phyloP scores from a whole-genome alignment of 176 grass and related monocot species.

The Avena eriantha region DNA sequence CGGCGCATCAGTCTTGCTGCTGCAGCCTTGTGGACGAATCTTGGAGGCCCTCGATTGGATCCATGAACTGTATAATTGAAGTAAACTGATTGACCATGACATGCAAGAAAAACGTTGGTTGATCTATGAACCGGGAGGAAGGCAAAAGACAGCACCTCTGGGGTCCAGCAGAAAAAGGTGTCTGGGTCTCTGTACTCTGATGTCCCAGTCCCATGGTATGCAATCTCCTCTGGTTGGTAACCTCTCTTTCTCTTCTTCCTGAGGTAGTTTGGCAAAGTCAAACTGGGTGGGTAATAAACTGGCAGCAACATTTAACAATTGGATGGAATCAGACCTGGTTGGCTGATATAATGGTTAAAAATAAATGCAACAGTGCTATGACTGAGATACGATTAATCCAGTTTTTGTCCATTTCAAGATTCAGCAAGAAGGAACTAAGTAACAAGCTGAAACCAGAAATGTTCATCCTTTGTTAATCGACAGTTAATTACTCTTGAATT shows the following conservation, averaged over 20 bases:
- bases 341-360: too few relatives aligned
- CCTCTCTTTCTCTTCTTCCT: slow-evolving; percentile 45
- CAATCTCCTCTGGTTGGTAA: slow-evolving; percentile 47
- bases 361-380: too few relatives aligned
- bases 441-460: slow-evolving; percentile 33
- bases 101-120: slow-evolving; percentile 14
- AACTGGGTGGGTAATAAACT: not conserved
- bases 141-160: slow-evolving; percentile 43
- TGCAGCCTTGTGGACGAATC: slow-evolving; percentile 47
- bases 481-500: not conserved
- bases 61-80: slow-evolving; percentile 47
- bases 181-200: slow-evolving; percentile 48
- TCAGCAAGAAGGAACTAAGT: not conserved
- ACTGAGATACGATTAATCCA: slow-evolving; percentile 1
- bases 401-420: slow-evolving; percentile 23
- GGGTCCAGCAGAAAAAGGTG: slow-evolving; percentile 39
- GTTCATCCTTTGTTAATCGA: not conserved
- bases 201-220: too few relatives aligned
- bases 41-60: slow-evolving; percentile 42
- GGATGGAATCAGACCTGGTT: slow-evolving; percentile 22
- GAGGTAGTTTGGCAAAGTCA: not conserved
- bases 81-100: slow-evolving; percentile 15
- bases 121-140: slow-evolving; percentile 2
- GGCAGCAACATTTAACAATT: not conserved
- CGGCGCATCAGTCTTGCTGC: slow-evolving; percentile 51